Conservation (phyloP, 2,329 filamentous ascomycete genomes). For the Lachnellula occidentalis region DNA sequence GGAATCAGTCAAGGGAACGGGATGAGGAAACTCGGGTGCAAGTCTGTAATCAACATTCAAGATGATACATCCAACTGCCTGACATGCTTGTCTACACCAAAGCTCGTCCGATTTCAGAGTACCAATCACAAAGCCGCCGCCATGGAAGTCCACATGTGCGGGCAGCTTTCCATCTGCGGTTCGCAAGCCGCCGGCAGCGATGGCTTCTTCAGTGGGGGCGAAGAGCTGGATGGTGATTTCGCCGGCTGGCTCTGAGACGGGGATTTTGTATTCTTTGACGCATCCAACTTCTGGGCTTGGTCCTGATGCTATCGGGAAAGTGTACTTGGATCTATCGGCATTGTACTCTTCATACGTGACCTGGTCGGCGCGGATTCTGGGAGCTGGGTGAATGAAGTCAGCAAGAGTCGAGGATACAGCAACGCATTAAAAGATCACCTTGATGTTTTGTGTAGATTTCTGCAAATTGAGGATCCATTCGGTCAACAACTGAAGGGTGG, state of each 20-base stretch:
- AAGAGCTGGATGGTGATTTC: conserved; percentile 18
- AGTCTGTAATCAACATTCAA: conserved; percentile 38
- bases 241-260: conserved; percentile 14
- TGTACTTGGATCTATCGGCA: conserved; percentile 17
- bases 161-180: conserved; percentile 13
- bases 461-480: conserved; percentile 19
- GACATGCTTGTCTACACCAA: conserved; percentile 19
- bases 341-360: conserved; percentile 23
- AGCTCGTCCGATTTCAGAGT: conserved; percentile 14
- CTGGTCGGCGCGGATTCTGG: conserved; percentile 18
- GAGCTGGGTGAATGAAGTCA: conserved; percentile 8
- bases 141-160: conserved; percentile 20
- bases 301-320: conserved; percentile 15
- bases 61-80: conserved; percentile 25
- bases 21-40: conserved; percentile 42
- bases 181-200: conserved; percentile 7
- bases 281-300: conserved; percentile 15
- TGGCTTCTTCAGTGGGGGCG: conserved; percentile 14
- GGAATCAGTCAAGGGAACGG: conserved; percentile 37
- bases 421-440: conserved; percentile 7
- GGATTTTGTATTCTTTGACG: conserved; percentile 9
- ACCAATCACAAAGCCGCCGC: conserved; percentile 22
- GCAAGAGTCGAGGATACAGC: not conserved
- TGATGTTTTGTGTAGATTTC: conserved; percentile 22
- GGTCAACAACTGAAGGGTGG: conserved; percentile 15